Percentiles rank a stretch among this genome's conserved stretches.
phyloP scores from a whole-genome alignment of 169 alveolate species.

The Babesia ovis region DNA sequence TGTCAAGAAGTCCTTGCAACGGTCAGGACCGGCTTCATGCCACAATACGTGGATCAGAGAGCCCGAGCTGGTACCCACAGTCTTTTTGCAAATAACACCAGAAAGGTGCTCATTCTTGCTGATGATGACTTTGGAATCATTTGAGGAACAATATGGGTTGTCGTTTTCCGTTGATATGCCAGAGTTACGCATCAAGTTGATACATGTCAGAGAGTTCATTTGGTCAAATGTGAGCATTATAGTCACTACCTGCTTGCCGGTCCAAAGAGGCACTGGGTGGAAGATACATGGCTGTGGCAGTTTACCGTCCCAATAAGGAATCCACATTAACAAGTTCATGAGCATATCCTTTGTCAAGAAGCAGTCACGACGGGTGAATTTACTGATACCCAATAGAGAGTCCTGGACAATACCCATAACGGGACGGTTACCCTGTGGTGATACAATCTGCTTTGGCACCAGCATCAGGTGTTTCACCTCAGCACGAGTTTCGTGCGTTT shows the following conservation, averaged over 20 bases:
- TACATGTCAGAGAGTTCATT: slow-evolving; percentile 54
- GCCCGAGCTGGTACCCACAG: slow-evolving; percentile 98
- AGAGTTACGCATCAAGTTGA: slow-evolving; percentile 60
- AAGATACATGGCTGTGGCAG: slow-evolving; percentile 98
- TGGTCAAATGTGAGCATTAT: slow-evolving; percentile 90
- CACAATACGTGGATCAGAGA: slow-evolving; percentile 96
- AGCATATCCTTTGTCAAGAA: slow-evolving; percentile 92
- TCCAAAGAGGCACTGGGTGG: slow-evolving; percentile 97
- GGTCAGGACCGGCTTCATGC: slow-evolving; percentile 98
- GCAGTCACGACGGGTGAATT: slow-evolving; percentile 95
- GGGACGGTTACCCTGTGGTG: slow-evolving; percentile 99
- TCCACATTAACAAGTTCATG: slow-evolving; percentile 93
- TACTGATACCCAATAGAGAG: slow-evolving; percentile 91
- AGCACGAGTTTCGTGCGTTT: slow-evolving; percentile 96
- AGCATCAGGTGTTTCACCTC: slow-evolving; percentile 98
- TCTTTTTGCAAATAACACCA: slow-evolving; percentile 95
- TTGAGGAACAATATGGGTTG: slow-evolving; percentile 40
- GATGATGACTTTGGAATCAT: slow-evolving; percentile 86
- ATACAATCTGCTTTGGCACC: slow-evolving; percentile 98
- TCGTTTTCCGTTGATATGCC: slow-evolving; percentile 48
- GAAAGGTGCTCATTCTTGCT: slow-evolving; percentile 94
- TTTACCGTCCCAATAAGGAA: slow-evolving; percentile 95
- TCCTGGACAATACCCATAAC: slow-evolving; percentile 99
- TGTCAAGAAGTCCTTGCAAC: slow-evolving; percentile 93
- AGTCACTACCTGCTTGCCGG: slow-evolving; percentile 98